Conservation (phyloP, 1,284 basidiomycete genomes). For the Ceratobasidium sp. region DNA sequence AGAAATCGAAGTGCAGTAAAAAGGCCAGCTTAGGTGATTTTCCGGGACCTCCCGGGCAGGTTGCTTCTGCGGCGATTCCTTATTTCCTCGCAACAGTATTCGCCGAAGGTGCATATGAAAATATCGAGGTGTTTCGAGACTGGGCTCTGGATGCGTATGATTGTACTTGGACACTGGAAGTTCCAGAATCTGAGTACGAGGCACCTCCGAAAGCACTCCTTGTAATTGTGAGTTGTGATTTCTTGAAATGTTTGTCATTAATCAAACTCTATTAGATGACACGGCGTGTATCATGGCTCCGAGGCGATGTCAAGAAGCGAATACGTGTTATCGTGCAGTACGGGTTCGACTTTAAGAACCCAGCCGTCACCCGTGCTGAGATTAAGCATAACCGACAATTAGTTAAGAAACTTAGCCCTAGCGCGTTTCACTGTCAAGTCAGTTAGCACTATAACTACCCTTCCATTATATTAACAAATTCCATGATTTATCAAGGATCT, state of each 20-base stretch:
- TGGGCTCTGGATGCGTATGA: constrained; percentile 10
- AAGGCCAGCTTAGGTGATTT: constrained; percentile 9
- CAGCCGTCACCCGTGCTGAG: neutral
- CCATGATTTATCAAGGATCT: no score
- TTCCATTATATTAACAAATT: no score
- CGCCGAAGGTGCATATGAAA: constrained; percentile 3
- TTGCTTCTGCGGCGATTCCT: constrained; percentile 15
- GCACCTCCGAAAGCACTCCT: constrained; percentile 16
- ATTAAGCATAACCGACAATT: constrained; percentile 14
- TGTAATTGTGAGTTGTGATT: neutral
- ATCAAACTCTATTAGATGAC: neutral
- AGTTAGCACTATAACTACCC: no score
- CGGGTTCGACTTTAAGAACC: neutral
- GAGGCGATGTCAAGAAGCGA: constrained; percentile 1
- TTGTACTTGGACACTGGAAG: neutral
- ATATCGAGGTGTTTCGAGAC: neutral
- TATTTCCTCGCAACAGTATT: constrained; percentile 9
- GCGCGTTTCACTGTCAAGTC: constrained; percentile 6
- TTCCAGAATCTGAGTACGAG: constrained; percentile 4
- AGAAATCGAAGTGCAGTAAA: neutral
- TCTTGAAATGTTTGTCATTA: neutral
- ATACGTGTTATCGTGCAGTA: neutral
- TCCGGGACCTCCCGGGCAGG: neutral
- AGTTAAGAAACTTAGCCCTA: neutral
- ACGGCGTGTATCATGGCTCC: constrained; percentile 16